phyloP scores from a whole-genome alignment of 2,329 filamentous ascomycete genomes.

The Fusarium humuli region DNA sequence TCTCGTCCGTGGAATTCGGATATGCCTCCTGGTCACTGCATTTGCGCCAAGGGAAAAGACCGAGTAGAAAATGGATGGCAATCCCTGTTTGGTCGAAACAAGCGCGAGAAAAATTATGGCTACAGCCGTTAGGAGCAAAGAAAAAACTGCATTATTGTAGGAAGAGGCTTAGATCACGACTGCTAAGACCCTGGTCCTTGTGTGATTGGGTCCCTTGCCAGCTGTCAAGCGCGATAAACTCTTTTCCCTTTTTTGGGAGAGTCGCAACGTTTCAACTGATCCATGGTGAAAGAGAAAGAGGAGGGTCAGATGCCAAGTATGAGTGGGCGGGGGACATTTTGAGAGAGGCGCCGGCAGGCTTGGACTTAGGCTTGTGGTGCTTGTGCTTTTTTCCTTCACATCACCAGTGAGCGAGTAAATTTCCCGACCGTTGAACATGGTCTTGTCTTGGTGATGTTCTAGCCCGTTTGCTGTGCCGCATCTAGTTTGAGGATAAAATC shows the following conservation, averaged over 20 bases:
- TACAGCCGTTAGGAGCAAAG: not conserved
- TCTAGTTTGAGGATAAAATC: slow-evolving; percentile 21
- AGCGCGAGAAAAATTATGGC: slow-evolving; percentile 15
- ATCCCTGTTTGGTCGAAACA: slow-evolving; percentile 36
- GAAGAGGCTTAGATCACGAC: slow-evolving; percentile 9
- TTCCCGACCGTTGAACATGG: not conserved
- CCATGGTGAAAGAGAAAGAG: not conserved
- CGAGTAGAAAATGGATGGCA: slow-evolving; percentile 10
- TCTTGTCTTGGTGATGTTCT: not conserved
- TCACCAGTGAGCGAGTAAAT: slow-evolving; percentile 7
- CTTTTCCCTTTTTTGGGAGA: not conserved
- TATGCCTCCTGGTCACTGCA: not conserved
- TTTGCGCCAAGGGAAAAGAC: not conserved
- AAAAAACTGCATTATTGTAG: not conserved
- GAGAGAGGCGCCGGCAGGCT: slow-evolving; percentile 4
- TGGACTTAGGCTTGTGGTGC: not conserved
- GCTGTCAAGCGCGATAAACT: slow-evolving; percentile 30
- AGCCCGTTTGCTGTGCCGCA: slow-evolving; percentile 17
- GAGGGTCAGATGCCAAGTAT: slow-evolving; percentile 13
- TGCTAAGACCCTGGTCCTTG: slow-evolving; percentile 11
- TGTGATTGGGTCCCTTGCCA: slow-evolving; percentile 16
- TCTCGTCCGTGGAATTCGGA: not conserved
- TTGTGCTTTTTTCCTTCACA: not conserved
- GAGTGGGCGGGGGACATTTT: not conserved
- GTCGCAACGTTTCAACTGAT: slow-evolving; percentile 32